Base-by-base conservation (phyloP, 768 basidiomycete genomes). In the Panellus pusillus region DNA sequence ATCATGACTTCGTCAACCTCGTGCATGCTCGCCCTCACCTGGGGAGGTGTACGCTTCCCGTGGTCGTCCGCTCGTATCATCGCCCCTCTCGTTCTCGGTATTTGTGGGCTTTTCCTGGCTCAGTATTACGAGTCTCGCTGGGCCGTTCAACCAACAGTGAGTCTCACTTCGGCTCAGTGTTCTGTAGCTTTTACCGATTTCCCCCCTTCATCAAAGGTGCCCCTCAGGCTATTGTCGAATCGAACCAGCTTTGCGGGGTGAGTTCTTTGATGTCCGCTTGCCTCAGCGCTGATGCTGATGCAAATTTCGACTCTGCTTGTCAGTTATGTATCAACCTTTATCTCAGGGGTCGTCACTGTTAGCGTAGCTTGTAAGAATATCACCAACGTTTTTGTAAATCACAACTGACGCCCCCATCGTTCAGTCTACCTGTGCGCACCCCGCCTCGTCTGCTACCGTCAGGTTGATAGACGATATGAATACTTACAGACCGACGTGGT, bases 401-500 rank as follows among this genome's bases (percentile, higher is more conserved):
- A n/a, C n/a, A n/a, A n/a, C n/a, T n/a, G n/a, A n/a, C n/a, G n/a
- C n/a, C n/a, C n/a, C n/a, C n/a, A n/a, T n/a, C n/a, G n/a, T n/a
- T n/a, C n/a, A n/a, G n/a, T n/a, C n/a, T n/a, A n/a, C n/a, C n/a
- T n/a, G n/a, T n/a, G n/a, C n/a, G n/a, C n/a, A n/a, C n/a, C n/a
- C n/a, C n/a, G n/a, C n/a, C n/a, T n/a, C n/a, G n/a, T n/a, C n/a
- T n/a, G n/a, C n/a, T n/a, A n/a, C n/a, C n/a, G n/a, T n/a, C n/a
- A n/a, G n/a, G n/a, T n/a, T n/a, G n/a, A n/a, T n/a, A n/a, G n/a
- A n/a, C n/a, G n/a, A n/a, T n/a, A n/a, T n/a, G n/a, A n/a, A n/a
- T n/a, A n/a, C n/a, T n/a, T n/a, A n/a, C n/a, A n/a, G n/a, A n/a
- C 54, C 54, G 1, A 55, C 54, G 9, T 55, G 65, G 63, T 76